Evolutionary conservation across 2,329 filamentous ascomycete species (phyloP).

Genomic region (Pseudocercospora pini-densiflorae): DNA sequence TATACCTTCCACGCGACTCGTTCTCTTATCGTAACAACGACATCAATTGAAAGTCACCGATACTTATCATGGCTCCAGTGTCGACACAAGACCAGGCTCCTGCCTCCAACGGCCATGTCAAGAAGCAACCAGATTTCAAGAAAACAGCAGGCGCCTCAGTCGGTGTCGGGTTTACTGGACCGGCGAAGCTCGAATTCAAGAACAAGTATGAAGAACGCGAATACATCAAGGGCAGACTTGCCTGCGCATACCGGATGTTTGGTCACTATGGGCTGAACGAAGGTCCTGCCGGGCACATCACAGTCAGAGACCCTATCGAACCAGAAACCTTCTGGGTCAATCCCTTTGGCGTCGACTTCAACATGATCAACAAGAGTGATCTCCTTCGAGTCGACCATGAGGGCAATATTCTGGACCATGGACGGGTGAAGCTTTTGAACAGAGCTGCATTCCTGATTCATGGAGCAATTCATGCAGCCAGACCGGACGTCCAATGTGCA

Average conservation of each 20-base stretch:
- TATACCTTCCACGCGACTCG: background rate
- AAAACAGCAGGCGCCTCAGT: slow-evolving; percentile 14
- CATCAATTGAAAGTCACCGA: background rate
- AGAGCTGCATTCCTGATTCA: slow-evolving; percentile 48
- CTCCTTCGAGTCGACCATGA: slow-evolving; percentile 45
- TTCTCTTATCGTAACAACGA: background rate
- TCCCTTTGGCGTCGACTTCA: slow-evolving; percentile 43
- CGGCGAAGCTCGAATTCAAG: slow-evolving; percentile 24
- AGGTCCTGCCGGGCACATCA: slow-evolving; percentile 43
- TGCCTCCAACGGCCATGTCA: slow-evolving; percentile 8
- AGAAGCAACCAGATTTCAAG: slow-evolving; percentile 16
- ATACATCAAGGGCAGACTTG: slow-evolving; percentile 44
- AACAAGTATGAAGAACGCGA: slow-evolving; percentile 36
- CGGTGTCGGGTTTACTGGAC: slow-evolving; percentile 17
- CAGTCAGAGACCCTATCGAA: slow-evolving; percentile 44
- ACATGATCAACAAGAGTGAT: slow-evolving; percentile 43
- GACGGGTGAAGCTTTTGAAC: slow-evolving; percentile 40
- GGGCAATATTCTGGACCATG: slow-evolving; percentile 44
- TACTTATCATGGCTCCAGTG: slow-evolving; percentile 18
- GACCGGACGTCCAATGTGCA: slow-evolving; percentile 46
- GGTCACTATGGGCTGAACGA: slow-evolving; percentile 42
- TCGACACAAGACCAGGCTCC: slow-evolving; percentile 7
- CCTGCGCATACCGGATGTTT: slow-evolving; percentile 44
- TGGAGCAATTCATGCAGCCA: slow-evolving; percentile 37
- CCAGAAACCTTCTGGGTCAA: slow-evolving; percentile 43